Base-by-base conservation (phyloP, 148 eudicot genomes). In the Nepenthes gracilis region DNA sequence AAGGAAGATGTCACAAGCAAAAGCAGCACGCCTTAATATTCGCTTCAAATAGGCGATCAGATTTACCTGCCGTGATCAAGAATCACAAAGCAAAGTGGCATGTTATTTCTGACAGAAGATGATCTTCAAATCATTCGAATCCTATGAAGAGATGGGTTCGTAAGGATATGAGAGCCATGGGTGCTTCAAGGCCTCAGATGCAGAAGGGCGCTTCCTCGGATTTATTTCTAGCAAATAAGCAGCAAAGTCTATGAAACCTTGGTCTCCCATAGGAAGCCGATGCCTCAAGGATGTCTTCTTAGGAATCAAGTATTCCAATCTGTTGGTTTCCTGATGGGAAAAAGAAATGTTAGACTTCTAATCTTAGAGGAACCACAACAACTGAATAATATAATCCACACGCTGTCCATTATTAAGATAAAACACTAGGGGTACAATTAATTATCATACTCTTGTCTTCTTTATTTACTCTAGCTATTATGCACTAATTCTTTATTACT, bases 211-310 rank as follows among this genome's bases (percentile, higher is more conserved):
- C 76, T 75, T 94, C 68, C 78, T 84, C 1, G 99, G 99, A 77
- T 94, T 86, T 57, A 83, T 60, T 78, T 94, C 95, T 47, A 94
- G 92, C 54, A 94, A 74, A 77, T 89, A 83, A 59, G 74, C 85
- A 57, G 86, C 92, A 33, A 94, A 94, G 73, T 94, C 99, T n/a
- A 94, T 85, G 77, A 94, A 94, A 37, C 99, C 99, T 75, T 89
- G 99, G 67, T 94, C 99, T 68, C 97, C 99, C 99, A 94, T 86
- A 0, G 99, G 99, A 70, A 94, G 72, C 2, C 99, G 83, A 71
- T 89, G 92, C 72, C 95, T 83, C 59, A 94, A 64, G 66, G 99
- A 89, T 55, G 97, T 77, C 90, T 94, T 94, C 65, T 94, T 94
- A 12, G 99, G 99, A 62, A 94, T 94, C 64, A 94, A 76, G 74